phyloP scores from a whole-genome alignment of 352 stramenopile species.

The Phytophthora ohioensis region DNA sequence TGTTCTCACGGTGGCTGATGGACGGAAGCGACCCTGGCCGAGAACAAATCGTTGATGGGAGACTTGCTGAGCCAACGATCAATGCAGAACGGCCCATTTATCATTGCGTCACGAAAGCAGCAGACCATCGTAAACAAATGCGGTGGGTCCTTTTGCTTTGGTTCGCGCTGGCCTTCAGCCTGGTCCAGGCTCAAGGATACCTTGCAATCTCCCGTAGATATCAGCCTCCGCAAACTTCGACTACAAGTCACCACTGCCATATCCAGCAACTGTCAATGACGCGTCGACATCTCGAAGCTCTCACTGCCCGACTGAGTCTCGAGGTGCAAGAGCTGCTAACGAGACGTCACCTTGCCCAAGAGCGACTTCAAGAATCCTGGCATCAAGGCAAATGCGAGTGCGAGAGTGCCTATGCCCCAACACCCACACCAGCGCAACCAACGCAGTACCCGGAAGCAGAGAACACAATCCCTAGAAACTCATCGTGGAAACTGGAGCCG shows the following conservation, averaged over 20 bases:
- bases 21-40: conserved; percentile 9
- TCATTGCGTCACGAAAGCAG: conserved; percentile 39
- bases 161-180: conserved; percentile 25
- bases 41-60: conserved; percentile 10
- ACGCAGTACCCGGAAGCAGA: neutral
- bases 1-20: conserved; percentile 12
- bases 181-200: conserved; percentile 20
- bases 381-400: conserved; percentile 29
- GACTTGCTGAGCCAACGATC: neutral
- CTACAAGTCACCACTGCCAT: conserved; percentile 1
- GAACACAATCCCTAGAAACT: neutral
- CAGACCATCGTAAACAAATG: conserved; percentile 25
- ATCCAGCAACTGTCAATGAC: conserved; percentile 20
- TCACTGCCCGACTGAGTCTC: conserved; percentile 17
- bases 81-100: conserved; percentile 17
- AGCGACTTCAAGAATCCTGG: conserved; percentile 17
- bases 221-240: neutral
- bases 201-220: conserved; percentile 13
- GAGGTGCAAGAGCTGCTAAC: conserved; percentile 28
- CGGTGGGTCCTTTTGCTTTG: conserved; percentile 18
- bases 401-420: conserved; percentile 18
- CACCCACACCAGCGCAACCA: conserved; percentile 19
- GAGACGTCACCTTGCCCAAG: conserved; percentile 1
- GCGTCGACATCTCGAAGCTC: conserved; percentile 25
- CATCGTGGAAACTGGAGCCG: conserved; percentile 26